These are phyloP conservation scores for Pseudocercospora macadamiae DNA, from an alignment of 2,329 filamentous ascomycete genomes.

Conservation along the genomic window DNA sequence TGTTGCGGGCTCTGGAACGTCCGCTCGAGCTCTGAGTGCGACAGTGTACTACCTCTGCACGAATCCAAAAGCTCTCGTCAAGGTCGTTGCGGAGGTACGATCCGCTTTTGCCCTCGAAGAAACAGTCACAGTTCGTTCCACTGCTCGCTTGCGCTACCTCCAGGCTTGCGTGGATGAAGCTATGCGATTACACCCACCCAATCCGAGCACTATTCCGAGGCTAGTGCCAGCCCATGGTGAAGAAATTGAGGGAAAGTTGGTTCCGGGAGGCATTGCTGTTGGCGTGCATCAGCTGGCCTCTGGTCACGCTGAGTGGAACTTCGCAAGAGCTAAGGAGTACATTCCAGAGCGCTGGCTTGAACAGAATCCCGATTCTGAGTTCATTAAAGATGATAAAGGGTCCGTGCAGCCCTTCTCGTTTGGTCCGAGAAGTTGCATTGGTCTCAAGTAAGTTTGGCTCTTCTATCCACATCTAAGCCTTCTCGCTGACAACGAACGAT, in stretches of 20 bases:
- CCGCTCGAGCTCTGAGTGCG: conserved; percentile 39
- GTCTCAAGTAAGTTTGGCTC: conserved; percentile 1
- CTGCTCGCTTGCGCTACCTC: conserved; percentile 8
- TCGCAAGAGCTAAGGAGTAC: conserved; percentile 8
- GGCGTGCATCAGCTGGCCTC: conserved; percentile 10
- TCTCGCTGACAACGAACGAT: background rate
- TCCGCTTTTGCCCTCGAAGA: conserved; percentile 32
- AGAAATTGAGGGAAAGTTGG: conserved; percentile 10
- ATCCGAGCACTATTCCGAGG: background rate
- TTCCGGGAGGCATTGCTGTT: conserved; percentile 24
- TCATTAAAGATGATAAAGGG: conserved; percentile 31
- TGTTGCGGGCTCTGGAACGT: conserved; percentile 43
- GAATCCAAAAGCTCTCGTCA: conserved; percentile 32
- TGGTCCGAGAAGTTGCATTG: conserved; percentile 16
- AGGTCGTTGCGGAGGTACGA: conserved; percentile 41
- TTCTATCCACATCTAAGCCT: background rate
- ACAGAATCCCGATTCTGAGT: conserved; percentile 15
- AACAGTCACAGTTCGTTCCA: conserved; percentile 34
- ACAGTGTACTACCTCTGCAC: conserved; percentile 35
- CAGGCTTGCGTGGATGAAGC: conserved; percentile 16
- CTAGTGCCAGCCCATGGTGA: conserved; percentile 8
- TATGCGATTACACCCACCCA: conserved; percentile 17
- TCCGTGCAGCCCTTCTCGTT: conserved; percentile 32
- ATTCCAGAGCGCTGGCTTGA: conserved; percentile 21
- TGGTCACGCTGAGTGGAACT: conserved; percentile 10